phyloP scores from a whole-genome alignment of 495 filamentous ascomycete genomes.

The Halenospora varia region DNA sequence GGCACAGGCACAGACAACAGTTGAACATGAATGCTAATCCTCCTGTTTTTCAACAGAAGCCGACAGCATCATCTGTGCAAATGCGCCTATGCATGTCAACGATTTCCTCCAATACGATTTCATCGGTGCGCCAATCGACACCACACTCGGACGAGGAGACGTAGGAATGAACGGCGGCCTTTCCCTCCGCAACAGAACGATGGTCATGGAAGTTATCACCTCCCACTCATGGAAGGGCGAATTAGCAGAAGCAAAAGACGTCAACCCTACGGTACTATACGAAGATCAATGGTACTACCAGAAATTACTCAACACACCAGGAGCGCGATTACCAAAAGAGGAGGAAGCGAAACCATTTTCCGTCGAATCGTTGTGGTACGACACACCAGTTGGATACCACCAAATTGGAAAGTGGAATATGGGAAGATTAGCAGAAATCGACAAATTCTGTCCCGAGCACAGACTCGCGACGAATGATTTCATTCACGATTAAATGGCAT shows the following conservation, averaged over 20 bases:
- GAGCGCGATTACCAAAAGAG: neutral
- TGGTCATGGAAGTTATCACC: slow-evolving; percentile 1
- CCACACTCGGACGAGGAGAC: neutral
- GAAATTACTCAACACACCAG: neutral
- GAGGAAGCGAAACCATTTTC: neutral
- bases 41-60: neutral
- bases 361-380: neutral
- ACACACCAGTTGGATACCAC: neutral
- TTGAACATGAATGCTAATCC: neutral
- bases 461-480: neutral
- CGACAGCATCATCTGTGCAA: slow-evolving; percentile 16
- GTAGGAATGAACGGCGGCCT: slow-evolving; percentile 11
- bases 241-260: neutral
- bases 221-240: neutral
- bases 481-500: neutral
- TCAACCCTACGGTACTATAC: neutral
- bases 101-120: slow-evolving; percentile 21
- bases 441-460: neutral
- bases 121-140: slow-evolving; percentile 12
- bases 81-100: slow-evolving; percentile 2
- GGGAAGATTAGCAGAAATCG: neutral
- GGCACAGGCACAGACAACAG: too few species aligned
- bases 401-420: neutral
- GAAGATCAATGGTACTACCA: neutral
- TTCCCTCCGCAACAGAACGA: slow-evolving; percentile 9